Base-by-base conservation (phyloP, 345 rosid genomes). In the Aquilaria sinensis region DNA sequence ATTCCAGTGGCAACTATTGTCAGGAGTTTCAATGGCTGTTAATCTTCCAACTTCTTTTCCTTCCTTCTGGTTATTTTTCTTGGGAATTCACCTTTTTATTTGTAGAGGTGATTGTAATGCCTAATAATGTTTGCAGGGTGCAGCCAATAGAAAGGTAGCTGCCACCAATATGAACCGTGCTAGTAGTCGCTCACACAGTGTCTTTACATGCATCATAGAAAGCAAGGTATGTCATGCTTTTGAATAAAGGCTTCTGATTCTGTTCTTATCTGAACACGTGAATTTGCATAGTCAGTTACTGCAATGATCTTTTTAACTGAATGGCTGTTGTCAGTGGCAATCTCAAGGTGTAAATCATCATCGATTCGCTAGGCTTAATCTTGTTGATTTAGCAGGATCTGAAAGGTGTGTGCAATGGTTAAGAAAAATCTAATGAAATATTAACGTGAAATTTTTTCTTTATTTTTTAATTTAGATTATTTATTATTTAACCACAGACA, bases 141-240 rank as follows among this genome's bases (percentile, higher is more conserved):
- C 99, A 51, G 87, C 96, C 70, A 94, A 91, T 65, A 81, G 99
- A 74, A 91, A 91, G 75, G 99, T 94, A 54, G 99, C 99, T 60
- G 90, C 99, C 3, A 94, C 99, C 53, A 91, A 91, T 72, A 90
- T 94, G 99, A 94, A 91, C 67, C 90, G 78, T 68, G 97, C 96
- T 34, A 94, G 99, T 74, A 94, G 99, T 75, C 96, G 97, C 62
- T 94, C 99, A 53, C 99, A 94, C 58, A 94, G 99, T 76, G 99
- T 94, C 48, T 91, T 94, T 75, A 91, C 99, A 58, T 94, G 99
- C 63, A 78, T 80, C 60, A 88, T 91, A 53, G 99, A 94, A 75
- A 91, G 99, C 70, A 82, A 88, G 93, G 97, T 94, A 69, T 68
- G 74, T 56, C 31, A 53, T 6, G 31, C 30, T 15, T 58, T 12